Evolutionary conservation across 192 early-diverging fungal species (phyloP), one percentile per base, ranked within the genome.

Genomic region (Gryganskiella cystojenkinii): DNA sequence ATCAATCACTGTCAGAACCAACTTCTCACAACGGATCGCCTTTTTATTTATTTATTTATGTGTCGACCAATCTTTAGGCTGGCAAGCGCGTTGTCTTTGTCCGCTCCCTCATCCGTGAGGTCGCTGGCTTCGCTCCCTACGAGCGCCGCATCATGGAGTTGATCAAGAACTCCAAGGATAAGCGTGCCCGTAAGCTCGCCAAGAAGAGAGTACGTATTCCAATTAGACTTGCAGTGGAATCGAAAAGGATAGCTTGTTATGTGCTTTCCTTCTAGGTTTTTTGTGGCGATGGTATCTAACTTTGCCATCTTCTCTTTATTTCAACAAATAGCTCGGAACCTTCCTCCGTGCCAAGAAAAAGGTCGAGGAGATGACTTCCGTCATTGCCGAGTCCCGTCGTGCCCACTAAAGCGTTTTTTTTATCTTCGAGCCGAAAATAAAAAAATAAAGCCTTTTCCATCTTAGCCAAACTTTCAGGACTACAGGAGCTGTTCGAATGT

Each of bases 121-220:
- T 99, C 37, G 90, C 88, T 80, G 98, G 98, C 57, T 99, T 93
- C 79, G 93, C 98, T 55, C 98, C 98, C 61, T 99, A 99, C 84
- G 98, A 99, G 88, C 92, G 92, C 72, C 92, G 98, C 86, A 93
- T 99, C 71, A 98, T 99, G 97, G 98, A 99, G 91, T 90, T 99
- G 92, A 87, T 99, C 82, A 97, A 96, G 92, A 98, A 98, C 94
- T 95, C 95, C 84, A 96, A 96, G 86, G 98, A 99, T 85, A 99
- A 99, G 96, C 94, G 98, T 82, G 98, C 98, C 62, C 91, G 95
- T 84, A 96, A 95, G 92, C 90, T 99, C 64, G 94, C 96, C 79
- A 99, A 99, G 94, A 95, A 91, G 89, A 95, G 91, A 70, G 91
- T 90, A 86, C 44, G 87, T 83, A 60, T 61, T 56, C 25, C 4